Percentiles rank a stretch among this genome's conserved stretches.
Evolutionary conservation across 169 alveolate genomes (phyloP).

Genomic region (Neospora caninum): DNA sequence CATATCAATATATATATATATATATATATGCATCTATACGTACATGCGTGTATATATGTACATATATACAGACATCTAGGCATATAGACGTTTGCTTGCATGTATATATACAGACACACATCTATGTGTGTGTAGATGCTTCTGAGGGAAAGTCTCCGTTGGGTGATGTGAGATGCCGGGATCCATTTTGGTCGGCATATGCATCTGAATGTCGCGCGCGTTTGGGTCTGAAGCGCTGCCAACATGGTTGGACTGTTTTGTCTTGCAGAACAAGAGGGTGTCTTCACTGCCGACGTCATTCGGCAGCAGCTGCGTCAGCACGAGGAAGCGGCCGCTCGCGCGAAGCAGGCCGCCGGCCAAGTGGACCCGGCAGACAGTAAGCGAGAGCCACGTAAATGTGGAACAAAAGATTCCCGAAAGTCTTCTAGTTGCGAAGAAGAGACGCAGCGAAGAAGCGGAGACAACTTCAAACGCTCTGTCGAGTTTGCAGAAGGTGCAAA

Average conservation of each 20-base stretch:
- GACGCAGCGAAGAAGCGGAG: neutral
- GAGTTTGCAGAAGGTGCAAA: too few species aligned
- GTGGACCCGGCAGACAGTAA: constrained; percentile 55
- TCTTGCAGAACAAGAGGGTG: constrained; percentile 59
- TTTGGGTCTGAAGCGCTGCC: too few species aligned
- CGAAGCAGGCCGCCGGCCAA: constrained; percentile 65
- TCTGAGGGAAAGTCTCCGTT: too few species aligned
- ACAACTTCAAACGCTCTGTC: neutral
- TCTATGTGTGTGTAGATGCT: too few species aligned
- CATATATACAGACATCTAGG: too few species aligned
- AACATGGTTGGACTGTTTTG: neutral
- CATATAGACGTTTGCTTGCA: too few species aligned
- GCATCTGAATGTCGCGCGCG: too few species aligned
- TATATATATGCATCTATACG: neutral
- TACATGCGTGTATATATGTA: neutral
- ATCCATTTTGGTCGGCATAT: too few species aligned
- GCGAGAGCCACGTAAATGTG: neutral
- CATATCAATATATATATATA: neutral
- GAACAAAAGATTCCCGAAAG: neutral
- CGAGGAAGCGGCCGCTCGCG: constrained; percentile 65
- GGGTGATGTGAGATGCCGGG: too few species aligned
- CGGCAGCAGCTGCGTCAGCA: constrained; percentile 66
- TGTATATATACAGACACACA: neutral
- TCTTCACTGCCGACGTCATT: constrained; percentile 65
- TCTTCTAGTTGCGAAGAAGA: neutral